Percentiles rank a stretch among this genome's conserved stretches.
Conservation (phyloP, 2,329 filamentous ascomycete genomes). For the Tolypocladium paradoxum region DNA sequence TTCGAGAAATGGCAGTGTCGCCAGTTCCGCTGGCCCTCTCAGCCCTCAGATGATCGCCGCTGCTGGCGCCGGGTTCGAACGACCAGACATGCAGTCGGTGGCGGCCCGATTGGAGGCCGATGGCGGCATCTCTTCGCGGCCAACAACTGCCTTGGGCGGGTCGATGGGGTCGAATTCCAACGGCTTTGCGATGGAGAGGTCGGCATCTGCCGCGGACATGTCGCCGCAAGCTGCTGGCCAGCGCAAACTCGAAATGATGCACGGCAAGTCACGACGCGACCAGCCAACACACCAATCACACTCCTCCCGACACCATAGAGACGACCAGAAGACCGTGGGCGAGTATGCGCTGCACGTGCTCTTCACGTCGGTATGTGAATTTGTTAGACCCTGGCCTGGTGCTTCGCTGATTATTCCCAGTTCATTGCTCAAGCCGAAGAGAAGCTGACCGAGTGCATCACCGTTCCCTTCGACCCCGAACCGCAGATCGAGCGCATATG, state of each 20-base stretch:
- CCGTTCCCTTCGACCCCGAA: slow-evolving; percentile 67
- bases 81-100: slow-evolving; percentile 38
- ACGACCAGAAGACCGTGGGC: slow-evolving; percentile 85
- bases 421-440: slow-evolving; percentile 97
- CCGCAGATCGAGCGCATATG: slow-evolving; percentile 82
- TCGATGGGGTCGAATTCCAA: slow-evolving; percentile 10
- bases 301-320: slow-evolving; percentile 58
- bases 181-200: slow-evolving; percentile 29
- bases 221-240: slow-evolving; percentile 32
- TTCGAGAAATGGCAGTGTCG: slow-evolving; percentile 76
- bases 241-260: slow-evolving; percentile 48
- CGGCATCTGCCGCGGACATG: slow-evolving; percentile 35
- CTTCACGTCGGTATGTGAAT: slow-evolving; percentile 67
- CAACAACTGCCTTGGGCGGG: slow-evolving; percentile 38
- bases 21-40: slow-evolving; percentile 72
- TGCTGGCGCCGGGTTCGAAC: slow-evolving; percentile 46
- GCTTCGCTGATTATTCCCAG: slow-evolving; percentile 24
- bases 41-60: slow-evolving; percentile 78
- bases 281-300: slow-evolving; percentile 67
- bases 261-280: slow-evolving; percentile 59
- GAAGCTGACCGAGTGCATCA: slow-evolving; percentile 83
- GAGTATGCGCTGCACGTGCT: slow-evolving; percentile 96
- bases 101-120: slow-evolving; percentile 34
- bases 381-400: not conserved
- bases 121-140: slow-evolving; percentile 24